These are phyloP conservation scores for Picocystis salinarum DNA, from an alignment of 139 green algal genomes.

Conservation along the genomic window DNA sequence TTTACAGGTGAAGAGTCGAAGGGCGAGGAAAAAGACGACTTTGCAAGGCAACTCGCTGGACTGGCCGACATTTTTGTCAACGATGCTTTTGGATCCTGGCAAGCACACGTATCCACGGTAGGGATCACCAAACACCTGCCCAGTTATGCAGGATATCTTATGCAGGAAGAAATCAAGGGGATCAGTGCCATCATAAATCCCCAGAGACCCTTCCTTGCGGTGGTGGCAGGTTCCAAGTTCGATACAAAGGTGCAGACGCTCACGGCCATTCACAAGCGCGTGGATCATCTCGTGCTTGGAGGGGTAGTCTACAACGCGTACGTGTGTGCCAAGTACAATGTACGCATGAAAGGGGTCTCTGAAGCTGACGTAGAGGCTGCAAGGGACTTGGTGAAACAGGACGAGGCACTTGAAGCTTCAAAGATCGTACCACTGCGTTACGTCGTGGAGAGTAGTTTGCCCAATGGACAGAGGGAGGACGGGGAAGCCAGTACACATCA, in stretches of 20 bases:
- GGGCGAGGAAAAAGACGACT: constrained; percentile 4
- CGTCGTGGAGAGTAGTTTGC: constrained; percentile 4
- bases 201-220: constrained; percentile 7
- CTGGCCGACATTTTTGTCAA: constrained; percentile 30
- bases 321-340: constrained; percentile 17
- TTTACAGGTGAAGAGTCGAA: constrained; percentile 11
- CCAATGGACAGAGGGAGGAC: constrained; percentile 8
- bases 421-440: constrained; percentile 12
- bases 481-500: constrained; percentile 6
- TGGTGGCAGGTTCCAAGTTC: constrained; percentile 16
- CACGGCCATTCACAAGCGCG: constrained; percentile 7
- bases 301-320: constrained; percentile 24
- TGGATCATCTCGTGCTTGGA: constrained; percentile 17
- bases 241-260: constrained; percentile 21
- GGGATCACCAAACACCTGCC: constrained; percentile 13
- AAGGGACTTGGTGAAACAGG: not conserved
- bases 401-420: not conserved
- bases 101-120: constrained; percentile 17
- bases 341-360: constrained; percentile 14
- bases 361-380: constrained; percentile 9
- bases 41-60: constrained; percentile 18
- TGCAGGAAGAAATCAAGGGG: constrained; percentile 14
- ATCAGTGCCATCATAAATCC: constrained; percentile 10
- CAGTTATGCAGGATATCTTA: constrained; percentile 17
- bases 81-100: constrained; percentile 34